Evolutionary conservation across 352 stramenopile genomes (phyloP).

Genomic region (Aphanomyces astaci): DNA sequence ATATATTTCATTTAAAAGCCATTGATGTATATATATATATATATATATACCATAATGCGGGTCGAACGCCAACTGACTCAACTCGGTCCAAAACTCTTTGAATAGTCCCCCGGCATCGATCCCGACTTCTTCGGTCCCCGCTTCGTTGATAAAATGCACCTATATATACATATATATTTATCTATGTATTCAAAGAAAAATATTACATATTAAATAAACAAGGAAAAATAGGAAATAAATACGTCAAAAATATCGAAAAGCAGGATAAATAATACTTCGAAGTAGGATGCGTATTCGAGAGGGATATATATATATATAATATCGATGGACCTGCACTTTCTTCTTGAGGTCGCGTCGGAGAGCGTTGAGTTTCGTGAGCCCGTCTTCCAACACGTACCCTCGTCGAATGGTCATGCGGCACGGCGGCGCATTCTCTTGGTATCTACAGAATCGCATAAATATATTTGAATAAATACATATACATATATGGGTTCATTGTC

Average conservation of each 20-base stretch:
- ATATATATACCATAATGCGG: conserved; percentile 89
- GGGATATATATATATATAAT: no score
- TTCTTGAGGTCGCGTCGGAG: conserved; percentile 83
- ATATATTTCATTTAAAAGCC: no score
- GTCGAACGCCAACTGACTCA: conserved; percentile 89
- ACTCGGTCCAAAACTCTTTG: conserved; percentile 94
- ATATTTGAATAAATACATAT: conserved; percentile 2
- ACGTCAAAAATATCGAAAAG: no score
- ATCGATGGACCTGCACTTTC: conserved; percentile 61
- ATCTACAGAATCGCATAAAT: background rate
- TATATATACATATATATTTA: conserved; percentile 27
- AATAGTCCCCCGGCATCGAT: conserved; percentile 96
- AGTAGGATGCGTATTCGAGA: no score
- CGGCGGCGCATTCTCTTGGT: conserved; percentile 40
- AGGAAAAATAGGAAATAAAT: no score
- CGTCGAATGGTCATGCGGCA: conserved; percentile 63
- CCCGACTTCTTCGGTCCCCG: conserved; percentile 87
- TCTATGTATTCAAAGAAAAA: background rate
- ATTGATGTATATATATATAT: no score
- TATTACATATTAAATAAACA: background rate
- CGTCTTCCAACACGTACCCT: conserved; percentile 77
- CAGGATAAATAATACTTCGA: no score
- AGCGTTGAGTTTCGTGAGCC: conserved; percentile 77
- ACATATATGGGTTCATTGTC: no score
- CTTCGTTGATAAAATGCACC: conserved; percentile 82